Evolutionary conservation across 148 eudicot species (phyloP).

Genomic region (Chenopodium album): DNA sequence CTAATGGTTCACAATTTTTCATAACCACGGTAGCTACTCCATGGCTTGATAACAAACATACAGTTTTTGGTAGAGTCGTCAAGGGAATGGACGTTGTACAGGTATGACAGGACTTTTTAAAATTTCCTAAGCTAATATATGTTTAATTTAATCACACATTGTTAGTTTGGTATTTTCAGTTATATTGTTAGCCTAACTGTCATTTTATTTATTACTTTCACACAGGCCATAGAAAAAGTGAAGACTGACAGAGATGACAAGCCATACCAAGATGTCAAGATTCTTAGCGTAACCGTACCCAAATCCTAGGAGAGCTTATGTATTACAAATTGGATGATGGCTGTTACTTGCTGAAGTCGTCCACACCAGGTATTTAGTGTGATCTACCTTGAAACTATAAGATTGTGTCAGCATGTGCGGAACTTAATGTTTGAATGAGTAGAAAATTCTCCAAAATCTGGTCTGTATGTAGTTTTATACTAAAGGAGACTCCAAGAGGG

Average conservation of each 20-base stretch:
- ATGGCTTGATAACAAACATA: slow-evolving; percentile 98
- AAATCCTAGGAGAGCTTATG: slow-evolving; percentile 40
- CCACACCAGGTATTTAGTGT: slow-evolving; percentile 23
- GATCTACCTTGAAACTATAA: not conserved
- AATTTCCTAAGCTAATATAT: too few species aligned
- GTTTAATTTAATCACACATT: not conserved
- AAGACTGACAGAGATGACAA: slow-evolving; percentile 87
- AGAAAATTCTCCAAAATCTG: not conserved
- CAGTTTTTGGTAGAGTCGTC: slow-evolving; percentile 92
- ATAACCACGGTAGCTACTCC: slow-evolving; percentile 99
- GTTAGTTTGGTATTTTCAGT: not conserved
- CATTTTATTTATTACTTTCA: slow-evolving; percentile 7
- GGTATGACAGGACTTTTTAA: slow-evolving; percentile 40
- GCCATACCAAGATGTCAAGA: slow-evolving; percentile 95
- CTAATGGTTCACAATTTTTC: slow-evolving; percentile 97
- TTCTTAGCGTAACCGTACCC: slow-evolving; percentile 93
- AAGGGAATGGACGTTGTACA: slow-evolving; percentile 99
- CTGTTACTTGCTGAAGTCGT: slow-evolving; percentile 3
- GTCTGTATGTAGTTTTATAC: not conserved
- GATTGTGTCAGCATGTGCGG: not conserved
- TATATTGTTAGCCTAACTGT: not conserved
- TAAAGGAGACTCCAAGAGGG: not conserved
- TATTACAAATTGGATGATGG: not conserved
- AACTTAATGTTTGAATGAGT: not conserved
- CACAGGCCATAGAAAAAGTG: slow-evolving; percentile 90